Evolutionary conservation across 208 protist genomes (phyloP), one percentile per base, ranked within the genome.

Genomic region (Blechomonas ayalai): DNA sequence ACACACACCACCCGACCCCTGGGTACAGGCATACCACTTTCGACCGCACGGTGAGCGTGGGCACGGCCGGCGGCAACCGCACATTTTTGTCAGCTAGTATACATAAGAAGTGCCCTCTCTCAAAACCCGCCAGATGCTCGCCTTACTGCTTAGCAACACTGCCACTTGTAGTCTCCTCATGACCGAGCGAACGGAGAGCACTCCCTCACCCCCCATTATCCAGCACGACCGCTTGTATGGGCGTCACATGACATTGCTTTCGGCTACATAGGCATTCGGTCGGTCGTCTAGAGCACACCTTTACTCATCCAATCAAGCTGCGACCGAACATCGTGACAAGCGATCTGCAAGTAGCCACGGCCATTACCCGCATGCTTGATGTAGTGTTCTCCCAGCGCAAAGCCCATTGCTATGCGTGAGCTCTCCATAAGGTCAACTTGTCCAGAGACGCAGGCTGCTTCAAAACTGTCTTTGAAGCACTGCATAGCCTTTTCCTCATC

Each of bases 281-380:
- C 22, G 45, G 7, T 16, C 12, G 40, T 13, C 61, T 59, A 92
- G 24, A 92, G 57, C 7, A 62, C 59, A 19, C 80, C 84, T 15
- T 56, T 83, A 64, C 84, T 92, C 76, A 89, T 85, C 84, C 84
- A 92, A 34, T 69, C 69, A 32, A 92, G 63, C 50, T 92, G 84
- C 8, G 79, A 73, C 43, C 66, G 56, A 33, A 92, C 68, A 49
- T 89, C 80, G 13, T 82, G 49, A 52, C 71, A 92, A 4, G 89
- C 69, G 36, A 92, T 82, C 8, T 70, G 67, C 41, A 89, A 56
- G 45, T 92, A 92, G 13, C 84, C 84, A 28, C 73, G 60, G 13
- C 67, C 73, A 22, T 73, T 50, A 12, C 73, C 77, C 5, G 77
- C 84, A 43, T 87, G 62, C 28, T 44, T 77, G 32, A 87, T 74